Evolutionary conservation across 805 yeast species (phyloP).

Genomic region (Barnettozyma sucrosica): DNA sequence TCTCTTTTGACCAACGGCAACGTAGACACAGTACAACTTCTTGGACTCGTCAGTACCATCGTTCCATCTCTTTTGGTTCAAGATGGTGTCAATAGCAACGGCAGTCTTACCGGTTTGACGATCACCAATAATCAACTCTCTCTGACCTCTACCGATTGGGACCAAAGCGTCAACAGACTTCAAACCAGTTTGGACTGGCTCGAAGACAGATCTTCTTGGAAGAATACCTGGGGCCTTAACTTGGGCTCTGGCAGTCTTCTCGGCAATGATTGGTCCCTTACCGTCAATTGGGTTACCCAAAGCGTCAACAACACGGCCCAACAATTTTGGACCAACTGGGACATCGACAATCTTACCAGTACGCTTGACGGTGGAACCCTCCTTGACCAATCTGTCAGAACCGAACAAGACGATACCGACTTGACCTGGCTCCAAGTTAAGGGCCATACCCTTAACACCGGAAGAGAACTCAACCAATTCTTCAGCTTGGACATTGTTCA

Average conservation of each 20-base stretch:
- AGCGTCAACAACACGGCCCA: slow-evolving; percentile 99
- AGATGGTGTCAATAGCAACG: slow-evolving; percentile 95
- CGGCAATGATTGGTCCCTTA: slow-evolving; percentile 94
- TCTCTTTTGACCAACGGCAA: slow-evolving; percentile 99
- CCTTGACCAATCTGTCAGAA: slow-evolving; percentile 96
- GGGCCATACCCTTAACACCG: slow-evolving; percentile 99
- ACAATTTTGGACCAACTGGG: slow-evolving; percentile 95
- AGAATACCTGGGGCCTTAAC: slow-evolving; percentile 99
- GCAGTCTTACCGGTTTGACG: slow-evolving; percentile 99
- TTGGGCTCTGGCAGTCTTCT: slow-evolving; percentile 89
- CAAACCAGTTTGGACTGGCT: slow-evolving; percentile 99
- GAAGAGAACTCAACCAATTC: slow-evolving; percentile 98
- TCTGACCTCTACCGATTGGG: slow-evolving; percentile 99
- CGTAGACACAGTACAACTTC: slow-evolving; percentile 99
- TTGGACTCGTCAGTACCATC: slow-evolving; percentile 89
- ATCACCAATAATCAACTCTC: slow-evolving; percentile 99
- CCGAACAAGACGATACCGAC: slow-evolving; percentile 99
- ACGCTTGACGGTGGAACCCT: slow-evolving; percentile 99
- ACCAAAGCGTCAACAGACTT: slow-evolving; percentile 98
- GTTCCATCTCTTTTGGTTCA: slow-evolving; percentile 99
- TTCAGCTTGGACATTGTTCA: slow-evolving; percentile 99
- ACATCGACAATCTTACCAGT: slow-evolving; percentile 99
- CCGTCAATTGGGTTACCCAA: slow-evolving; percentile 99
- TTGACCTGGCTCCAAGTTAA: slow-evolving; percentile 99
- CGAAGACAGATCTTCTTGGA: slow-evolving; percentile 97